Percentiles rank a stretch among this genome's conserved stretches.
phyloP scores from a whole-genome alignment of 257 asterid species.

The Fraxinus pennsylvanica region DNA sequence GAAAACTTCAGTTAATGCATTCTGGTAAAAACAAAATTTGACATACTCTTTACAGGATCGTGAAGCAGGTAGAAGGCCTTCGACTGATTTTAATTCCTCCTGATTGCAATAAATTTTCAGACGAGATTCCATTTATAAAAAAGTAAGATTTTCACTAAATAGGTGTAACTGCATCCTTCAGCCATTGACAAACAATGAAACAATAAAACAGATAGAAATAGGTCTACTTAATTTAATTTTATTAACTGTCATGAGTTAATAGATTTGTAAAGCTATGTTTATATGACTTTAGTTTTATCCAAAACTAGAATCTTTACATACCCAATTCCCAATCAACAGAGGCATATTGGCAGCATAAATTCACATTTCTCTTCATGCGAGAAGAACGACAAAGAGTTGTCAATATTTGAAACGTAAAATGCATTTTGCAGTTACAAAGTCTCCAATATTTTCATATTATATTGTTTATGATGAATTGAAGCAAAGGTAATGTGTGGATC shows the following conservation, averaged over 20 bases:
- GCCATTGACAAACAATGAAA: neutral
- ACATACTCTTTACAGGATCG: conserved; percentile 62
- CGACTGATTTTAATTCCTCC: conserved; percentile 61
- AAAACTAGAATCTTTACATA: neutral
- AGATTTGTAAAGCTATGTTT: neutral
- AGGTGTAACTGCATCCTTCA: neutral
- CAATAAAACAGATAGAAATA: neutral
- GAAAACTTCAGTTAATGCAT: neutral
- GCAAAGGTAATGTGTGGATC: neutral
- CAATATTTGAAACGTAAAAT: neutral
- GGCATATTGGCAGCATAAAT: neutral
- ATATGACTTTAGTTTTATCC: neutral
- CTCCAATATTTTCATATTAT: no score
- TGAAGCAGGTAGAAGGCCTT: conserved; percentile 54
- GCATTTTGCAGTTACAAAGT: neutral
- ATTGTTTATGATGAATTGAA: neutral
- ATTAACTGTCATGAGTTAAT: neutral
- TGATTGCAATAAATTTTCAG: conserved; percentile 27
- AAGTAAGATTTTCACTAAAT: neutral
- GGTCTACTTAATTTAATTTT: neutral
- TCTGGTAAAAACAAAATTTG: neutral
- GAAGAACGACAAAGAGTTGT: neutral
- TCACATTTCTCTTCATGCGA: neutral
- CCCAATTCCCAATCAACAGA: neutral
- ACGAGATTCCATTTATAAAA: neutral